phyloP scores from a whole-genome alignment of 371 early-diverging fungal species.

The Apophysomyces variabilis region DNA sequence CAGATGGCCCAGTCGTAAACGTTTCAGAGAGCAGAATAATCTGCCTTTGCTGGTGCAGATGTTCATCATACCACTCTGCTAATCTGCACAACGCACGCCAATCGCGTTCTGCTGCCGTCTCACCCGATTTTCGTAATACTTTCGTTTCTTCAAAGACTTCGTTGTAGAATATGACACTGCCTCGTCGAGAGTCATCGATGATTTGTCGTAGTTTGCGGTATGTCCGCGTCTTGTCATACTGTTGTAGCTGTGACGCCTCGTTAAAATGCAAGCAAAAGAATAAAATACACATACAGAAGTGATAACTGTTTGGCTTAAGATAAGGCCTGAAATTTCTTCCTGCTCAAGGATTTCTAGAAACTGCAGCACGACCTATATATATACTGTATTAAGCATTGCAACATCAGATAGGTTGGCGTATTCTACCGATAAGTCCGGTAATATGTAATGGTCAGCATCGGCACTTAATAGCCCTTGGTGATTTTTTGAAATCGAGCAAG shows the following conservation, averaged over 20 bases:
- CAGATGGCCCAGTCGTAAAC: conserved; percentile 6
- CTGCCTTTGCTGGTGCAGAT: conserved; percentile 39
- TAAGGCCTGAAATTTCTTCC: conserved; percentile 62
- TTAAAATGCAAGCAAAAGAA: conserved; percentile 1
- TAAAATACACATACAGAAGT: conserved; percentile 48
- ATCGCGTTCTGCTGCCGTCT: conserved; percentile 54
- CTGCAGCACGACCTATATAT: conserved; percentile 57
- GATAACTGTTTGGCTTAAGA: conserved; percentile 71
- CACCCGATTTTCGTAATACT: conserved; percentile 47
- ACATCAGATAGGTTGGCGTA: conserved; percentile 1
- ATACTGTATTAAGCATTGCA: background rate
- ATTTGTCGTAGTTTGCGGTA: conserved; percentile 67
- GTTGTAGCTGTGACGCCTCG: conserved; percentile 53
- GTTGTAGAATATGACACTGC: conserved; percentile 69
- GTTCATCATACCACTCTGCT: conserved; percentile 63
- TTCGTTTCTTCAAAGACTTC: conserved; percentile 61
- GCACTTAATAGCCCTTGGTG: conserved; percentile 48
- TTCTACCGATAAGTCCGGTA: conserved; percentile 62
- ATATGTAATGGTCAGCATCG: conserved; percentile 51
- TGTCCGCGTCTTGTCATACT: conserved; percentile 62
- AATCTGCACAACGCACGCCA: conserved; percentile 62
- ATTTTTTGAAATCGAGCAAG: conserved; percentile 33
- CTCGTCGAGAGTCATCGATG: conserved; percentile 56
- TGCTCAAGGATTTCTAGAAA: conserved; percentile 64
- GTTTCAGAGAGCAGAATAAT: conserved; percentile 65